Conservation (phyloP, 495 filamentous ascomycete species). For the Xylaria acuta region DNA sequence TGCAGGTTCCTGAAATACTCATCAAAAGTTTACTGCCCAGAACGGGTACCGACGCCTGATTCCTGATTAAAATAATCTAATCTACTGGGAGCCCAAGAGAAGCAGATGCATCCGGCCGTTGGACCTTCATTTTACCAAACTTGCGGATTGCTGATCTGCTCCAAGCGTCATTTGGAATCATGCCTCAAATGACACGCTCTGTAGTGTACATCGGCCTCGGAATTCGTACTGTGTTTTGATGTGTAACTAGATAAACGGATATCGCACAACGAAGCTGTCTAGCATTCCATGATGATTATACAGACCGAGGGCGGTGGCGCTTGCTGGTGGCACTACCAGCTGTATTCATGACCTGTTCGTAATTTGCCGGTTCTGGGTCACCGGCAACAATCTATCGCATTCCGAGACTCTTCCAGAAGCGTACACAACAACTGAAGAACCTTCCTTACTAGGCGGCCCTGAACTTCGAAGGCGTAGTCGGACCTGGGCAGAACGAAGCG, state of each 20-base stretch:
- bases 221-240: not conserved
- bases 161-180: not conserved
- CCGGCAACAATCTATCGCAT: not conserved
- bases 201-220: not conserved
- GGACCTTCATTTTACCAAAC: not conserved
- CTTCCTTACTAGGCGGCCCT: not conserved
- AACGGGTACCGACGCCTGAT: not conserved
- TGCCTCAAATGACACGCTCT: not conserved
- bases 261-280: not conserved
- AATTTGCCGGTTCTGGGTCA: not conserved
- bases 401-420: not conserved
- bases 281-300: not conserved
- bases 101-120: not conserved
- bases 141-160: not conserved
- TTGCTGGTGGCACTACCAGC: not conserved
- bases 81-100: not conserved
- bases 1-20: not conserved
- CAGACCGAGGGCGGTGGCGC: not conserved
- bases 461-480: not conserved
- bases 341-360: not conserved
- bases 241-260: not conserved
- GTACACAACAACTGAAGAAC: not conserved
- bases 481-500: conserved; percentile 11
- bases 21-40: not conserved
- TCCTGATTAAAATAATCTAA: not conserved